These are phyloP conservation scores for Pelargonium cotyledonis DNA, from an alignment of 441 rosid species.

Conservation along the genomic window DNA sequence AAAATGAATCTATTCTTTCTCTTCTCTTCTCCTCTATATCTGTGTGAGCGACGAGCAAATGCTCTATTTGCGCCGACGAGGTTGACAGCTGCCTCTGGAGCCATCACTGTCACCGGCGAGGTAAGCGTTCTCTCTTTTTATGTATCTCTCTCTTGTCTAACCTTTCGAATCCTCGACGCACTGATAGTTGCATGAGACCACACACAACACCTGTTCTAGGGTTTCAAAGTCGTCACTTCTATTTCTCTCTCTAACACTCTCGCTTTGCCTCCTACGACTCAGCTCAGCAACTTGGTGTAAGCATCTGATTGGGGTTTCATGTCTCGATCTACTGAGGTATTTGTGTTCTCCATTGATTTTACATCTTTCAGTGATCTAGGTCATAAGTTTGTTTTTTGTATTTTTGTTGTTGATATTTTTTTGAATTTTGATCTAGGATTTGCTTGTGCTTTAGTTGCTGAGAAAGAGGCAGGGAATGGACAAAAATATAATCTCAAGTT, in stretches of 20 bases:
- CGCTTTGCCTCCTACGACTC: constrained; percentile 12
- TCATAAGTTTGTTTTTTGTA: not conserved
- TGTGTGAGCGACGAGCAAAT: too few species aligned
- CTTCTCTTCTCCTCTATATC: too few species aligned
- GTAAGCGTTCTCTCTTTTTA: too few species aligned
- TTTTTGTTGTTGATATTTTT: not conserved
- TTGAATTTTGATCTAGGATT: not conserved
- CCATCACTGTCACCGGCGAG: too few species aligned
- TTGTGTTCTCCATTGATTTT: not conserved
- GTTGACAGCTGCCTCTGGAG: too few species aligned
- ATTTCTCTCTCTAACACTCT: not conserved
- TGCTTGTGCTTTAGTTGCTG: not conserved
- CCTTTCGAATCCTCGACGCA: not conserved
- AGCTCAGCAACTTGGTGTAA: constrained; percentile 17
- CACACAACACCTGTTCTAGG: constrained; percentile 16
- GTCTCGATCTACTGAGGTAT: not conserved
- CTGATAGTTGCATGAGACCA: not conserved
- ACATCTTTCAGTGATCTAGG: not conserved
- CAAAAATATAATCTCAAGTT: too few species aligned
- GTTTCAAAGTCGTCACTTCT: constrained; percentile 24
- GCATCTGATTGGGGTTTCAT: constrained; percentile 2
- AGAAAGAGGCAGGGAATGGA: not conserved
- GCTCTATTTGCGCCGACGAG: too few species aligned
- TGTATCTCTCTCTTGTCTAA: too few species aligned
- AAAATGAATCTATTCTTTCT: too few species aligned